These are phyloP conservation scores for Camelina sativa DNA, from an alignment of 345 rosid species.

Conservation along the genomic window DNA sequence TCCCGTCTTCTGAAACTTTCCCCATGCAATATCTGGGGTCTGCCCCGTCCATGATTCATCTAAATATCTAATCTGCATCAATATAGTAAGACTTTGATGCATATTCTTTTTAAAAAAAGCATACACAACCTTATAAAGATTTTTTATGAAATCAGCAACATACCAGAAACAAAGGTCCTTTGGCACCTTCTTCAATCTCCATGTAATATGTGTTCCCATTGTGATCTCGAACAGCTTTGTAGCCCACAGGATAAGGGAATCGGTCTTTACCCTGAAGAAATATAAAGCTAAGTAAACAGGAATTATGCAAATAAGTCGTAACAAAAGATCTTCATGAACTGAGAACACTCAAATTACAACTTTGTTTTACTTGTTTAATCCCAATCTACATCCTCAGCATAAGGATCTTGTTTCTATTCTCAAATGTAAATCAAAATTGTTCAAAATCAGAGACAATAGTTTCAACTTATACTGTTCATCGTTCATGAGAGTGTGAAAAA, in stretches of 20 bases:
- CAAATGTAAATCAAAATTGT: not conserved
- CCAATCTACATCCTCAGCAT: constrained; percentile 5
- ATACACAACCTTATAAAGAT: constrained; percentile 12
- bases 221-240: constrained; percentile 67
- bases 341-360: constrained; percentile 3
- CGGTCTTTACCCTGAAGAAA: constrained; percentile 80
- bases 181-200: constrained; percentile 78
- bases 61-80: constrained; percentile 61
- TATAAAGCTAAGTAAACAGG: constrained; percentile 1
- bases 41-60: constrained; percentile 75
- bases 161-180: constrained; percentile 86
- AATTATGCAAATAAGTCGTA: not conserved
- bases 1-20: constrained; percentile 73
- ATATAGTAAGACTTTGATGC: constrained; percentile 22
- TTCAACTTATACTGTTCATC: constrained; percentile 9
- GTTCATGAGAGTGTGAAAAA: not conserved
- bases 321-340: constrained; percentile 3
- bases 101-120: not conserved
- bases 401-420: not conserved
- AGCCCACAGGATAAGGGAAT: constrained; percentile 92
- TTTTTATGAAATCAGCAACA: constrained; percentile 16
- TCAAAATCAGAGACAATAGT: constrained; percentile 19
- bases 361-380: not conserved
- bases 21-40: constrained; percentile 88
- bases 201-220: constrained; percentile 61